phyloP scores from a whole-genome alignment of 352 stramenopile genomes.

The Pythium phragmiticola region DNA sequence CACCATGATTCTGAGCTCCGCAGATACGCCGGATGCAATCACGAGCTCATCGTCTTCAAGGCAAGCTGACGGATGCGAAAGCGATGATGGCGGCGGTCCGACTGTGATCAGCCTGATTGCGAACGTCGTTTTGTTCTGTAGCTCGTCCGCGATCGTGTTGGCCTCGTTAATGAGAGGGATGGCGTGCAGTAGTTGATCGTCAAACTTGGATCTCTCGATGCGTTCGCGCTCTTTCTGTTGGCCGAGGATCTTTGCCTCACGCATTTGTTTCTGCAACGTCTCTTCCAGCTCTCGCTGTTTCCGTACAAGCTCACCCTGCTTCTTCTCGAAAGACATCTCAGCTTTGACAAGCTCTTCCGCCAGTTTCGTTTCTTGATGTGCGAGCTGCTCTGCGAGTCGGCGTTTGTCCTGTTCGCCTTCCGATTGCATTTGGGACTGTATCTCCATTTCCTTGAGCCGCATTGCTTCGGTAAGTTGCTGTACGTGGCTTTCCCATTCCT shows the following conservation, averaged over 20 bases:
- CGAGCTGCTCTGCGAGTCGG: conserved; percentile 67
- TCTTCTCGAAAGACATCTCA: conserved; percentile 74
- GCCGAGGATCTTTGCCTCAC: conserved; percentile 61
- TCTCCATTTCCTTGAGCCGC: conserved; percentile 63
- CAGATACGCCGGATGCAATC: conserved; percentile 49
- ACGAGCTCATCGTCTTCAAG: conserved; percentile 57
- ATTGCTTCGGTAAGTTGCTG: conserved; percentile 72
- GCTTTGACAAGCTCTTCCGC: conserved; percentile 76
- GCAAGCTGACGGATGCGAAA: conserved; percentile 28
- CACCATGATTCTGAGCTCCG: conserved; percentile 76
- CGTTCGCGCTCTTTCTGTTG: conserved; percentile 78
- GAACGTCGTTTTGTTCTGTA: conserved; percentile 67
- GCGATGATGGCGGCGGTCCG: conserved; percentile 30
- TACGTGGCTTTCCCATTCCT: conserved; percentile 77
- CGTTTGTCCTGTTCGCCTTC: conserved; percentile 79
- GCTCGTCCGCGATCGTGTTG: conserved; percentile 82
- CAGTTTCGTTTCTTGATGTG: conserved; percentile 62
- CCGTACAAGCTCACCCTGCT: conserved; percentile 64
- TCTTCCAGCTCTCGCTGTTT: conserved; percentile 67
- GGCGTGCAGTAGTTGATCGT: conserved; percentile 72
- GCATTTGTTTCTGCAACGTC: conserved; percentile 79
- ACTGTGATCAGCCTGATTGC: conserved; percentile 70
- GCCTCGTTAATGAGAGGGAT: conserved; percentile 86
- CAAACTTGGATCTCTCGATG: conserved; percentile 65
- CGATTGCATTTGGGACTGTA: conserved; percentile 70